Evolutionary conservation across 2,329 filamentous ascomycete genomes (phyloP), one percentile per base, ranked within the genome.

Genomic region (Paraphoma chrysanthemicola): DNA sequence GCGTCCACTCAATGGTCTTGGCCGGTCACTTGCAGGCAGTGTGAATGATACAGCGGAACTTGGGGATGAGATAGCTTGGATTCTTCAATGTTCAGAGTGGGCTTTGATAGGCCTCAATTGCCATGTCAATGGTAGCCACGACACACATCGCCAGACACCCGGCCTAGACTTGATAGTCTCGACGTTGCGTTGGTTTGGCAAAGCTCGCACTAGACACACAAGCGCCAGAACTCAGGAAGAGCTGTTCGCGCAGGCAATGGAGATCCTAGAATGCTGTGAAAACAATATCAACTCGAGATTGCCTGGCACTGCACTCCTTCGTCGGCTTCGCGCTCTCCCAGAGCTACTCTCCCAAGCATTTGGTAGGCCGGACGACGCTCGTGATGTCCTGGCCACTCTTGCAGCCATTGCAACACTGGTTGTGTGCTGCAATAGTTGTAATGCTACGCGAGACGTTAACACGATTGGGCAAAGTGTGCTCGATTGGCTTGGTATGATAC

Each of bases 401-500:
- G 55, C 63, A 23, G 61, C 68, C n/a, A 67, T 67, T 43, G 57
- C 57, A 10, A 43, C 53, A 10, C 36, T 72, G 11, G 59, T 63
- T 7, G 58, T 65, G 33, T 66, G 64, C 31, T 69, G 56, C 44
- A 54, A 53, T 4, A 45, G 43, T 4, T 65, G 58, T 46, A 67
- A 67, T 52, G 57, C 59, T 1, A 48, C 56, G 7, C 48, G 65
- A 23, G 53, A 57, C 9, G 9, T 33, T 2, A 43, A 18, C 18
- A 51, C 42, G 31, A 47, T 51, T 23, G 68, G 62, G 60, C 46
- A 47, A 30, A 61, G 52, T 17, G 63, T 68, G 56, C 50, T 43
- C 23, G 56, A 39, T 9, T 74, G 70, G 70, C 33, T 70, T 14
- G 39, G 18, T n/a, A 66, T 57, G n/a, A 38, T 67, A 9, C 39